These are phyloP conservation scores for Colletotrichum liriopes DNA, from an alignment of 2,329 filamentous ascomycete genomes.

Conservation along the genomic window DNA sequence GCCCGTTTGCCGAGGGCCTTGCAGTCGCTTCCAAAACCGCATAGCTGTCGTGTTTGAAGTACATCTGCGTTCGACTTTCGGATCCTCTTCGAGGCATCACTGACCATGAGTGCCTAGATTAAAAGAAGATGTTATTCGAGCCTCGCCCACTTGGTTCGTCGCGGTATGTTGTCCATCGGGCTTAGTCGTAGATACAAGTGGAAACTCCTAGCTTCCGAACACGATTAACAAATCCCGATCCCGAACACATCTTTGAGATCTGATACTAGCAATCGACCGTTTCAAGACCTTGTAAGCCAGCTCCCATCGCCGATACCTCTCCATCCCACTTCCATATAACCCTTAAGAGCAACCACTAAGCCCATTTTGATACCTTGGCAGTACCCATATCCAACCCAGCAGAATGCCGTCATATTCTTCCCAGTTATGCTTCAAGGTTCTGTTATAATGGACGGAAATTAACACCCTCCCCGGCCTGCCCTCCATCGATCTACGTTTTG, in stretches of 20 bases:
- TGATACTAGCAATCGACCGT: neutral
- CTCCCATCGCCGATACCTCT: too few relatives aligned
- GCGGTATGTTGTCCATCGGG: too few relatives aligned
- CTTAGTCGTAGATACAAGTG: neutral
- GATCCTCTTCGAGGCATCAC: neutral
- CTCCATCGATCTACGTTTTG: neutral
- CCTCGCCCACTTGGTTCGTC: too few relatives aligned
- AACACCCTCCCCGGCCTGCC: neutral
- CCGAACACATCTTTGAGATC: neutral
- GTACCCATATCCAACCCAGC: neutral
- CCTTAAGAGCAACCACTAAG: neutral
- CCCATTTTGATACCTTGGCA: neutral
- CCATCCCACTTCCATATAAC: neutral
- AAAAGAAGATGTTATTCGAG: neutral
- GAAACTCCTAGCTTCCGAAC: neutral
- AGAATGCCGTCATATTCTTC: too few relatives aligned
- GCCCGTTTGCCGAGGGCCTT: slow-evolving; percentile 4
- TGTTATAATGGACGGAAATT: too few relatives aligned
- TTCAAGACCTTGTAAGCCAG: too few relatives aligned
- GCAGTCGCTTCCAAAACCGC: neutral
- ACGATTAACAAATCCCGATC: neutral
- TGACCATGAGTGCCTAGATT: neutral
- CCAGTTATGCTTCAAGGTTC: too few relatives aligned
- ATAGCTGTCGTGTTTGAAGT: neutral
- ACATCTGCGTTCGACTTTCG: neutral